Conservation (phyloP, 1,284 basidiomycete genomes). For the Fomitiporia mediterranea region DNA sequence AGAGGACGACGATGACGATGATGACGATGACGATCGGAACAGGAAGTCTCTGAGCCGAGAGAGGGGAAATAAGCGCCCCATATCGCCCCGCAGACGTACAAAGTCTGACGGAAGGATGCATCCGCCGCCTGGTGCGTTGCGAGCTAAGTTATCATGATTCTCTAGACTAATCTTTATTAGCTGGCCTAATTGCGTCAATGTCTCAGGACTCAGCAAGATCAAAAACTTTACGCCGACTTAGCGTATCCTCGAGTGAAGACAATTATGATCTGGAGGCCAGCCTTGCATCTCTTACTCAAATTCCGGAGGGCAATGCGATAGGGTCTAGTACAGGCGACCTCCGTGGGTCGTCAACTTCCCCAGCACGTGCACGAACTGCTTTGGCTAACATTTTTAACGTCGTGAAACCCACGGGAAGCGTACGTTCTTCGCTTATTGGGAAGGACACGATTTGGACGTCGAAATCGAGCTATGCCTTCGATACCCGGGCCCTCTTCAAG, state of each 20-base stretch:
- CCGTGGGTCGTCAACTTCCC: slow-evolving; percentile 31
- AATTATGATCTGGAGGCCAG: slow-evolving; percentile 41
- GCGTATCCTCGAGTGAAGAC: slow-evolving; percentile 50
- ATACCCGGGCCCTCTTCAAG: slow-evolving; percentile 88
- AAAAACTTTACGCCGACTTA: slow-evolving; percentile 37
- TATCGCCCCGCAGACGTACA: slow-evolving; percentile 17
- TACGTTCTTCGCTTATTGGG: slow-evolving; percentile 36
- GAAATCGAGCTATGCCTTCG: slow-evolving; percentile 80
- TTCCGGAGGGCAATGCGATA: slow-evolving; percentile 24
- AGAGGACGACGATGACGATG: slow-evolving; percentile 58
- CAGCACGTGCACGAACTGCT: slow-evolving; percentile 35
- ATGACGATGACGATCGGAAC: slow-evolving; percentile 61
- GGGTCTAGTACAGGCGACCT: slow-evolving; percentile 8
- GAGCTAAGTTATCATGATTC: neutral
- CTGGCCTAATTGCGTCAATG: slow-evolving; percentile 17
- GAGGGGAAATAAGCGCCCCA: slow-evolving; percentile 19
- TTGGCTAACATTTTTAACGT: slow-evolving; percentile 46
- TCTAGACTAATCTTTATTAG: neutral
- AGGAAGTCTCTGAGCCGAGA: slow-evolving; percentile 30
- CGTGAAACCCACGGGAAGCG: slow-evolving; percentile 42
- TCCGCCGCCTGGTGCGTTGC: slow-evolving; percentile 20
- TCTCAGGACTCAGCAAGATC: slow-evolving; percentile 19
- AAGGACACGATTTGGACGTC: slow-evolving; percentile 73
- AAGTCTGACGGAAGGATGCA: slow-evolving; percentile 22
- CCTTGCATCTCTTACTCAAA: slow-evolving; percentile 33